Conservation (phyloP, 139 green algal genomes). For the Chlorella sp. region DNA sequence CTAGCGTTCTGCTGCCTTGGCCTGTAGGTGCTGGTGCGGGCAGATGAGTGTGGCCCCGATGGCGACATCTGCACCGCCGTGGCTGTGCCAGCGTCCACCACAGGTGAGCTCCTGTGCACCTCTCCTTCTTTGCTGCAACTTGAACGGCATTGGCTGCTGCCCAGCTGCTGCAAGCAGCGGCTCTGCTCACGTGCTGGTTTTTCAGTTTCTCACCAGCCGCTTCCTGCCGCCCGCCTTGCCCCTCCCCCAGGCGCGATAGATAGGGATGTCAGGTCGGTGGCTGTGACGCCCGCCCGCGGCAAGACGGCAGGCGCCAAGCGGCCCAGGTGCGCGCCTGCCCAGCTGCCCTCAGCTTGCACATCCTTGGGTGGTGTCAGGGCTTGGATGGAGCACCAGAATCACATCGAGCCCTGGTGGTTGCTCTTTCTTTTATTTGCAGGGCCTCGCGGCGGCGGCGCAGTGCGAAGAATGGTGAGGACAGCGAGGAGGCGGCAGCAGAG, state of each 20-base stretch:
- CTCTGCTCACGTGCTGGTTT: too few species aligned
- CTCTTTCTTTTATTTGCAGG: too few species aligned
- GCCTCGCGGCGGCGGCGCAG: not conserved
- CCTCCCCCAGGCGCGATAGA: not conserved
- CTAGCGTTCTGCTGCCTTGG: too few species aligned
- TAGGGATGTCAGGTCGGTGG: slow-evolving; percentile 4
- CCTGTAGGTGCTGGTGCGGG: slow-evolving; percentile 32
- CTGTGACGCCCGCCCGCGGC: not conserved
- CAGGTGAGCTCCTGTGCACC: too few species aligned
- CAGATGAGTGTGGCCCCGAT: slow-evolving; percentile 28
- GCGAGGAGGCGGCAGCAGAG: slow-evolving; percentile 4
- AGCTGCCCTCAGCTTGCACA: not conserved
- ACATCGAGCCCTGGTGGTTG: too few species aligned
- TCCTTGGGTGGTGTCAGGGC: too few species aligned
- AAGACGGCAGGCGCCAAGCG: slow-evolving; percentile 3
- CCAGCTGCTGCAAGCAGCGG: too few species aligned
- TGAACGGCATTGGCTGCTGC: too few species aligned
- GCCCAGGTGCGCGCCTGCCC: not conserved
- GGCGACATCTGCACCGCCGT: slow-evolving; percentile 3
- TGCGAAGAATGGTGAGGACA: not conserved
- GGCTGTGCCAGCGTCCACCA: not conserved
- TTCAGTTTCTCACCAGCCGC: too few species aligned
- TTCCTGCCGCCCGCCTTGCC: too few species aligned
- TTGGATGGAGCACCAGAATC: not conserved
- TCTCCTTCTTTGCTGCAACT: too few species aligned